phyloP scores from a whole-genome alignment of 1,284 basidiomycete species.

The Boletus austroedulis region DNA sequence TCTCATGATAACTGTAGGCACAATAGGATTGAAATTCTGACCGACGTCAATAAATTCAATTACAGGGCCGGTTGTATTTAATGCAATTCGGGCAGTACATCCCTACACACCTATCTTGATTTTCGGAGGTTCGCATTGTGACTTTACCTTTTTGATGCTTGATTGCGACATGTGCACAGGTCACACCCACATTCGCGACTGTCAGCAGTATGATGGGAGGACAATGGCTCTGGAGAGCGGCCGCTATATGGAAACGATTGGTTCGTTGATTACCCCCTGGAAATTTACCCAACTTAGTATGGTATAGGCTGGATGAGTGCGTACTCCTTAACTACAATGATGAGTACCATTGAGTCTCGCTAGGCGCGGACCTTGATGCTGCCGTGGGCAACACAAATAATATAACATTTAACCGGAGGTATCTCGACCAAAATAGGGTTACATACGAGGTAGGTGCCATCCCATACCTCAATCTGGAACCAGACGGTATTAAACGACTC shows the following conservation, averaged over 20 bases:
- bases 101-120: constrained; percentile 74
- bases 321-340: neutral
- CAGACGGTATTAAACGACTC: neutral
- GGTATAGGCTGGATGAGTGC: constrained; percentile 37
- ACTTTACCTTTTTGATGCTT: neutral
- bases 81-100: constrained; percentile 72
- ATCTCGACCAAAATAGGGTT: constrained; percentile 71
- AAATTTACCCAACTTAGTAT: neutral
- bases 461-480: neutral
- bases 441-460: constrained; percentile 57
- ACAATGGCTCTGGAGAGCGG: constrained; percentile 78
- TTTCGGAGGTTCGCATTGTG: constrained; percentile 54
- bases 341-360: neutral
- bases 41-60: neutral
- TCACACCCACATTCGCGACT: constrained; percentile 79
- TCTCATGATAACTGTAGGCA: constrained; percentile 56
- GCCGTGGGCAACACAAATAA: constrained; percentile 41
- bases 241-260: constrained; percentile 85
- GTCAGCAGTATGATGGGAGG: constrained; percentile 58
- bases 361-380: constrained; percentile 53
- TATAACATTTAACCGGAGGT: constrained; percentile 63
- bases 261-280: constrained; percentile 35
- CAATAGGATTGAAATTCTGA: neutral
- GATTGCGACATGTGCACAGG: constrained; percentile 36
- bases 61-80: constrained; percentile 66